Percentiles rank a stretch among this genome's conserved stretches.
These are phyloP conservation scores for Ambrosia artemisiifolia DNA, from an alignment of 129 eudicot species.

Conservation along the genomic window DNA sequence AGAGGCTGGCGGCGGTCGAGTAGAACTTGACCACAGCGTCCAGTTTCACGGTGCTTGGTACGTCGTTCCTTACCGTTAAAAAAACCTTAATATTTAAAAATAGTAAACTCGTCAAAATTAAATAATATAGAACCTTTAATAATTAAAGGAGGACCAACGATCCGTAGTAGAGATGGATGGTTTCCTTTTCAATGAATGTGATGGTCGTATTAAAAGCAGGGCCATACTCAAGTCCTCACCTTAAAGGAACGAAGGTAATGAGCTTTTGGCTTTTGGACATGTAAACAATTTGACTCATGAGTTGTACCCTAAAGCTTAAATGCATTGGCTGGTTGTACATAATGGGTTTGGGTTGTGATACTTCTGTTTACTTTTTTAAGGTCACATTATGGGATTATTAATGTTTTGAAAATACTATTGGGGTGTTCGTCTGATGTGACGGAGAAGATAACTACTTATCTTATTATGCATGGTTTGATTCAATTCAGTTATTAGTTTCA, in stretches of 20 bases:
- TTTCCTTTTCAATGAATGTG: constrained; percentile 13
- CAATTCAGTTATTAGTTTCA: no score
- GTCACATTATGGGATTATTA: background rate
- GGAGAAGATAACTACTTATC: no score
- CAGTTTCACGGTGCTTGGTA: no score
- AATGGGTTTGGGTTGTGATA: background rate
- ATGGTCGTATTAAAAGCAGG: constrained; percentile 21
- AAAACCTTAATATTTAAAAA: background rate
- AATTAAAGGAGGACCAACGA: background rate
- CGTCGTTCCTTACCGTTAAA: no score
- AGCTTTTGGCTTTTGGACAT: constrained; percentile 11
- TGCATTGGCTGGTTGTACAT: constrained; percentile 25
- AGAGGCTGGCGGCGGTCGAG: no score
- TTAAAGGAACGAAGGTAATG: constrained; percentile 20
- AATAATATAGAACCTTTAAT: background rate
- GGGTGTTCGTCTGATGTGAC: no score
- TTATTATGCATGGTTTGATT: no score
- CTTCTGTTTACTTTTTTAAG: background rate
- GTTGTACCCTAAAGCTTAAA: constrained; percentile 10
- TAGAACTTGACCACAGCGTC: no score
- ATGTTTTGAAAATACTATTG: background rate
- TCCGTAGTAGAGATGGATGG: background rate
- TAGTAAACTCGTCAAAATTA: background rate
- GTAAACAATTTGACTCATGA: constrained; percentile 4
- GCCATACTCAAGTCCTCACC: constrained; percentile 22